Base-by-base conservation (phyloP, 495 filamentous ascomycete genomes). In the Annulohypoxylon stygium region DNA sequence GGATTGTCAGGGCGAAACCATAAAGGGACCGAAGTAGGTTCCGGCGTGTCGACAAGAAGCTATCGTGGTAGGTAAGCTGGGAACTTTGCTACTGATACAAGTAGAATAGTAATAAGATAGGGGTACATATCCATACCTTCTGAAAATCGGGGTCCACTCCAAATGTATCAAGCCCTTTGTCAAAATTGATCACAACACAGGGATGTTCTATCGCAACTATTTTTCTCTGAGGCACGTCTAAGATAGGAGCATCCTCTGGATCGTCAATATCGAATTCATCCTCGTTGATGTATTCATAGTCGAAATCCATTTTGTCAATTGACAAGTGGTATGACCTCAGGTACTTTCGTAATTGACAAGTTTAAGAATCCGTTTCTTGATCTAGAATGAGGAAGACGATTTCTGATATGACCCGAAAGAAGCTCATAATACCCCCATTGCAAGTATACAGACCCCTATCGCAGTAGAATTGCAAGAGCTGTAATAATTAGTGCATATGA, bases 121-220 rank as follows among this genome's bases (percentile, higher is more conserved):
- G 51, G 36, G 54, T n/a, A 36, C 11, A 53, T 26, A 48, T 36
- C 76, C 84, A 77, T 79, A 95, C 93, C 66, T 90, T 88, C 65
- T 86, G 80, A 36, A 97, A 87, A 26, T 90, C 87, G 18, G 83
- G 78, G 39, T 88, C 84, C 5, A 89, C 88, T 1, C 94, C 92
- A 20, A 98, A 87, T 0, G 94, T 95, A 18, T 89, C 86, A 67
- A 98, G 85, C 16, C 88, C 96, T 66, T 90, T 93, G 71, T 97
- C 91, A 60, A 97, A 75, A 81, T 97, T 91, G 74, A 88, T 88
- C 75, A 98, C 83, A 58, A 97, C 89, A 67, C 90, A 91, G 5
- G 97, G 96, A 80, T 98, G 94, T 76, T 99, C 96, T 23, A 98
- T 86, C 65, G 90, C 90, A 36, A 94, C 87, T 50, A 98, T 83